Conservation (phyloP, 208 protist species). For the Wallacemonas sp. region DNA sequence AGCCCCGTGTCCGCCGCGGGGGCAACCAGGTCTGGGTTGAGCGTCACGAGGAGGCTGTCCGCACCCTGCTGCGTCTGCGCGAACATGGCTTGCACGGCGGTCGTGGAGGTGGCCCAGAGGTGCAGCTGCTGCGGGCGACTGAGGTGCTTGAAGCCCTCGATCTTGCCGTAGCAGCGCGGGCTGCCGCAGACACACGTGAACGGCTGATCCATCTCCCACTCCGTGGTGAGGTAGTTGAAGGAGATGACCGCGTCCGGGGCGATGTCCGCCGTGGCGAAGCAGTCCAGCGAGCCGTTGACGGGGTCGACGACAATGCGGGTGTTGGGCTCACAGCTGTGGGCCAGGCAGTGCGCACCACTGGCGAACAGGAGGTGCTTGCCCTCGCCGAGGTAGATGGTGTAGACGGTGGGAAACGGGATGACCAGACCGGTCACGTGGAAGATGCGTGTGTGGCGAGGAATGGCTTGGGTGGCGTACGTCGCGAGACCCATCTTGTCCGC, state of each 20-base stretch:
- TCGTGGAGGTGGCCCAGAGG: conserved; percentile 59
- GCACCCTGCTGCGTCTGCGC: conserved; percentile 52
- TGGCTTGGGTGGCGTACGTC: conserved; percentile 54
- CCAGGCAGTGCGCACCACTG: conserved; percentile 73
- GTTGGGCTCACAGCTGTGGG: conserved; percentile 84
- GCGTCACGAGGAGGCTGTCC: conserved; percentile 41
- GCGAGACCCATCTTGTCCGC: conserved; percentile 54
- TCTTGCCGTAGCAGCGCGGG: conserved; percentile 50
- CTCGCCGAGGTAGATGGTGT: conserved; percentile 83
- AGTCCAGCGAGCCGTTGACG: conserved; percentile 57
- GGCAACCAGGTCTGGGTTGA: conserved; percentile 56
- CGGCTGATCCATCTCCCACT: conserved; percentile 86
- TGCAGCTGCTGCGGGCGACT: conserved; percentile 44
- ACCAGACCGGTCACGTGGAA: conserved; percentile 77
- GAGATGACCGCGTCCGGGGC: conserved; percentile 57
- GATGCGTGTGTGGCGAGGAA: conserved; percentile 53
- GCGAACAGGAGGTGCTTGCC: conserved; percentile 79
- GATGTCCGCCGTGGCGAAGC: conserved; percentile 68
- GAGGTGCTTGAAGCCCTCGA: conserved; percentile 73
- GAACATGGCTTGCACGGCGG: conserved; percentile 59
- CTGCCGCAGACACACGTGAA: conserved; percentile 72
- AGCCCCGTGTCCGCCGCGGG: conserved; percentile 27
- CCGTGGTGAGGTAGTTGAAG: conserved; percentile 89
- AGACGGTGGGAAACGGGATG: conserved; percentile 79
- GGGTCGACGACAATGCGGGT: conserved; percentile 73